A percentile compares a stretch with the other conserved stretches of the same genome.
These are phyloP conservation scores for Kuraishia piskuri DNA, from an alignment of 805 yeast genomes.

Conservation along the genomic window DNA sequence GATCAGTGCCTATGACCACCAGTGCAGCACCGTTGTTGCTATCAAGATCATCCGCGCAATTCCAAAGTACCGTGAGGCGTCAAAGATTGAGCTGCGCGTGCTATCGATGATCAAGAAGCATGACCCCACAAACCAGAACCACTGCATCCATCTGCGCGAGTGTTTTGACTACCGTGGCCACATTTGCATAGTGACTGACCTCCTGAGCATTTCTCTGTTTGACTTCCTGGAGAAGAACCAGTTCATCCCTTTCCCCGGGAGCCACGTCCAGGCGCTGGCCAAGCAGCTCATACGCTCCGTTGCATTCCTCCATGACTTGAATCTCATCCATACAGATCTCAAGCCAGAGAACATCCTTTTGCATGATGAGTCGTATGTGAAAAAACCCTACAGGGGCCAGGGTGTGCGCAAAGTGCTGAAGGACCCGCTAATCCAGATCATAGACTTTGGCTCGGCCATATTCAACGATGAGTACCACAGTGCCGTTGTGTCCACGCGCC, in stretches of 20 bases:
- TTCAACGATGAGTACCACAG: conserved; percentile 93
- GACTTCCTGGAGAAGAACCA: conserved; percentile 83
- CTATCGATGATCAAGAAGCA: conserved; percentile 62
- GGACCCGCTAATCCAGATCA: conserved; percentile 78
- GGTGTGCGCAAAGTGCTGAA: conserved; percentile 39
- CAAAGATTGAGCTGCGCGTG: conserved; percentile 84
- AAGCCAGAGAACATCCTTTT: conserved; percentile 92
- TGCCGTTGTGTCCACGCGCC: conserved; percentile 87
- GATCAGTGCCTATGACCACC: conserved; percentile 68
- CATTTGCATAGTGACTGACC: conserved; percentile 87
- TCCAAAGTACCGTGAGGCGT: conserved; percentile 92
- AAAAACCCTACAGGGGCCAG: conserved; percentile 25
- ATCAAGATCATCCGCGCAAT: conserved; percentile 88
- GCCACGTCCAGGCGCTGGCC: conserved; percentile 84
- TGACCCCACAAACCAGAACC: conserved; percentile 59
- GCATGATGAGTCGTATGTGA: conserved; percentile 38
- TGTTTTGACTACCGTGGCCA: conserved; percentile 92
- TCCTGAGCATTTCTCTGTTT: conserved; percentile 75
- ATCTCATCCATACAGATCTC: conserved; percentile 88
- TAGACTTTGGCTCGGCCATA: conserved; percentile 96
- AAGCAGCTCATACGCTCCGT: conserved; percentile 80
- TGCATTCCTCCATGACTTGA: conserved; percentile 82
- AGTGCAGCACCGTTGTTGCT: conserved; percentile 60
- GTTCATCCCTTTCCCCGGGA: conserved; percentile 87
- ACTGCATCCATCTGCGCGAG: conserved; percentile 80